A percentile compares a stretch with the other conserved stretches of the same genome.
Conservation (phyloP, 2,329 filamentous ascomycete genomes). For the Talaromyces marneffei region DNA sequence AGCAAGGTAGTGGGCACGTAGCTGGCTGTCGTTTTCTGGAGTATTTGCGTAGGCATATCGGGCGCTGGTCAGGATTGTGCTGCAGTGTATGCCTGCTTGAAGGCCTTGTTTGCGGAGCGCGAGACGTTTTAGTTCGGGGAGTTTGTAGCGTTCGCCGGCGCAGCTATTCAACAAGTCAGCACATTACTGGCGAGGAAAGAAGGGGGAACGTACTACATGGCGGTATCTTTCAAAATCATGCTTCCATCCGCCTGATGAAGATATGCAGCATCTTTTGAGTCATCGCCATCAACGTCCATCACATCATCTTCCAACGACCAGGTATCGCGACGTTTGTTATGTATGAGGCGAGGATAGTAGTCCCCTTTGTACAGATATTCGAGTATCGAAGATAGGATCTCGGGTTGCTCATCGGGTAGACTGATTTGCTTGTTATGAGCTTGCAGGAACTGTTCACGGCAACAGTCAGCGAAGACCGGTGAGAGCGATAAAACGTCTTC, state of each 20-base stretch:
- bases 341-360: constrained; percentile 84
- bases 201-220: constrained; percentile 59
- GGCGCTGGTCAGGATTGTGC: constrained; percentile 83
- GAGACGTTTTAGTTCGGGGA: constrained; percentile 87
- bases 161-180: constrained; percentile 44
- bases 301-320: constrained; percentile 79
- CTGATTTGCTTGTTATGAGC: constrained; percentile 66
- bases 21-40: constrained; percentile 81
- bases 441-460: constrained; percentile 67
- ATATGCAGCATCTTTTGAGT: constrained; percentile 67
- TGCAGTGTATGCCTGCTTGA: constrained; percentile 86
- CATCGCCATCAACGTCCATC: constrained; percentile 53
- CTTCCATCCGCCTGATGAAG: constrained; percentile 68
- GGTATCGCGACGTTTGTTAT: constrained; percentile 77
- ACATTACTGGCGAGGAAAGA: not conserved
- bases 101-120: constrained; percentile 91
- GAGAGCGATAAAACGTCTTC: constrained; percentile 84
- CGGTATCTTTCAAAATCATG: constrained; percentile 81
- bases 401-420: constrained; percentile 71
- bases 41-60: constrained; percentile 95
- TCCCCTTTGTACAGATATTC: constrained; percentile 97
- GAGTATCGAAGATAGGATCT: constrained; percentile 87
- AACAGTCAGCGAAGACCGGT: constrained; percentile 70
- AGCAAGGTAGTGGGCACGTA: constrained; percentile 94
- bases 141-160: constrained; percentile 79